Base-by-base conservation (phyloP, 352 stramenopile species). In the Phytopythium cucurbitacearum region DNA sequence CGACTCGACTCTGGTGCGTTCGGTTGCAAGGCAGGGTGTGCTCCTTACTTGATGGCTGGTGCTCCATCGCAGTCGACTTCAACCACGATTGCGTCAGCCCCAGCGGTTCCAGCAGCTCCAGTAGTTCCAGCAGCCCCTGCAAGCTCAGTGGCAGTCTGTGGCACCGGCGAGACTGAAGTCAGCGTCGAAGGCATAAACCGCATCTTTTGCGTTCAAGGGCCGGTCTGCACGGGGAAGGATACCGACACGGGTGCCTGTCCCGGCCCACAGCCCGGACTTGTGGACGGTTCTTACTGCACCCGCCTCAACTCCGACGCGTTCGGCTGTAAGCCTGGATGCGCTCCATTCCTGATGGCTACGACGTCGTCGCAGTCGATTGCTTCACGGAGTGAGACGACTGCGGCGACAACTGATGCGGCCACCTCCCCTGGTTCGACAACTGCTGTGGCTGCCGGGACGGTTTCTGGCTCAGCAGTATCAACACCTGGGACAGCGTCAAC, bases 261-360 rank as follows among this genome's bases (percentile, higher is more conserved):
- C 16, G 44, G 57, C 40, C 13, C 38, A 35, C 49, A 59, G 13
- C 42, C 45, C 11, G 57, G 57, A 10, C 51, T 63, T 13, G 42
- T 45, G 5, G 16, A n/a, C 8, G 57, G 50, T 16, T 63, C 57
- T 7, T 73, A 63, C 53, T 84, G 73, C 44, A 60, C 56, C 39
- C 32, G 63, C 33, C 56, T 80, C 21, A 56, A 63, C 16, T 78
- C 69, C 11, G 62, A 63, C n/a, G 67, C 61, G 12, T 84, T 72
- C 52, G 73, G 70, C 21, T 84, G 69, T 59, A 71, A 65, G 21
- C 21, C 21, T 28, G 21, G 21, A 28, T 28, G 21, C 2, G 21
- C 21, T 28, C 21, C 21, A 2, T 28, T 28, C 21, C 21, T 28
- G 21, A 28, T 28, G 21, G 21, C 21, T 28, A 28, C 21, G 21